Evolutionary conservation across 2,329 filamentous ascomycete genomes (phyloP).

Genomic region (Microdochium bolleyi): DNA sequence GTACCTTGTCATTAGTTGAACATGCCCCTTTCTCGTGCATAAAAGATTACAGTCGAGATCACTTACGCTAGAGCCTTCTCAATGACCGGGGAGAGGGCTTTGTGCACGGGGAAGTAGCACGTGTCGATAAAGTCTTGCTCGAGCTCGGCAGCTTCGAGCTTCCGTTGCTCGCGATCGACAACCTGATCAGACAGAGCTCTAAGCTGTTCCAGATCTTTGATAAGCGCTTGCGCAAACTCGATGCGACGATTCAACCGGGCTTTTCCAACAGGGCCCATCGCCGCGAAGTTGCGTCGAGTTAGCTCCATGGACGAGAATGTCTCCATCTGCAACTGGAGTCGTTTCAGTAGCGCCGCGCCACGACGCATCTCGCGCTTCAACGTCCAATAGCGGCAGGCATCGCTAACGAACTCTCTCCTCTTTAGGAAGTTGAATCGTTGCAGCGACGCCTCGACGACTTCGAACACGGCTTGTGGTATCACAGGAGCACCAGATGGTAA

Average conservation of each 20-base stretch:
- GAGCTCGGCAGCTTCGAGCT: slow-evolving; percentile 68
- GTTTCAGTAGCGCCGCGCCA: slow-evolving; percentile 85
- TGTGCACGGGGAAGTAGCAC: slow-evolving; percentile 84
- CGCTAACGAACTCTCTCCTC: slow-evolving; percentile 84
- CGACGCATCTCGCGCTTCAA: slow-evolving; percentile 88
- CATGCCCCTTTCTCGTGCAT: slow-evolving; percentile 6
- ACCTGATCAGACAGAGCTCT: slow-evolving; percentile 61
- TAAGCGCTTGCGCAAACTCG: slow-evolving; percentile 72
- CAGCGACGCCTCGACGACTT: slow-evolving; percentile 76
- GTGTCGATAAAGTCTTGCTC: slow-evolving; percentile 76
- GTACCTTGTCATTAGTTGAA: slow-evolving; percentile 19
- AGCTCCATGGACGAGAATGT: slow-evolving; percentile 97
- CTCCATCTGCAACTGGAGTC: slow-evolving; percentile 89
- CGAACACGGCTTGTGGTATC: slow-evolving; percentile 81
- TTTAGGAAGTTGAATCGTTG: slow-evolving; percentile 73
- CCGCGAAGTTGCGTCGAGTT: slow-evolving; percentile 88
- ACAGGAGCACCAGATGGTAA: slow-evolving; percentile 91
- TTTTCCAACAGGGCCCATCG: slow-evolving; percentile 81
- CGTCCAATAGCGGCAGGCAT: slow-evolving; percentile 96
- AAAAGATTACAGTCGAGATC: slow-evolving; percentile 9
- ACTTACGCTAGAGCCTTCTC: slow-evolving; percentile 77
- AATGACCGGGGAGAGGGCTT: slow-evolving; percentile 68
- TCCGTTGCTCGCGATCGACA: slow-evolving; percentile 68
- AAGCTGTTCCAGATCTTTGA: slow-evolving; percentile 71
- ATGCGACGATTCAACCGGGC: slow-evolving; percentile 73